Percentiles rank a stretch among this genome's conserved stretches.
These are phyloP conservation scores for Naganishia onofrii DNA, from an alignment of 768 basidiomycete species.

Conservation along the genomic window DNA sequence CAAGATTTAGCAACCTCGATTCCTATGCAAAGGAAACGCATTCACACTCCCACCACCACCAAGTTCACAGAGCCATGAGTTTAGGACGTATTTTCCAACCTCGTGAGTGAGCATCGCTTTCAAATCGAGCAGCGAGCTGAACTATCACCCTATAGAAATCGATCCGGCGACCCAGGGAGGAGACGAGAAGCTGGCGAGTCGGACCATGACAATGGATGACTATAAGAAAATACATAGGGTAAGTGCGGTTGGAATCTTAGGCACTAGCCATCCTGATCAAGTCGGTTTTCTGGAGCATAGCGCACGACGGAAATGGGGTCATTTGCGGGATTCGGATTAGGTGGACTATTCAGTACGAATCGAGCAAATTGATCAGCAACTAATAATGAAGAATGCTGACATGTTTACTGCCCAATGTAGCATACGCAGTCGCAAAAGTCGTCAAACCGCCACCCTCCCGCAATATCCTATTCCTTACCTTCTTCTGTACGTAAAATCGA, in stretches of 20 bases:
- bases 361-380: not conserved
- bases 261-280: not conserved
- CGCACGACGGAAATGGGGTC: constrained; percentile 15
- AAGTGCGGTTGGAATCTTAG: not conserved
- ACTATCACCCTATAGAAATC: not conserved
- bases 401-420: not conserved
- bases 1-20: no score
- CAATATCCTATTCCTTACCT: constrained; percentile 22
- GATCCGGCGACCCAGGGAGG: constrained; percentile 14
- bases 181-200: constrained; percentile 9
- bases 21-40: no score
- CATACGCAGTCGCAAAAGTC: constrained; percentile 9
- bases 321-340: constrained; percentile 12
- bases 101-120: not conserved
- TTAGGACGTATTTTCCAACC: constrained; percentile 16
- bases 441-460: constrained; percentile 9
- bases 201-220: constrained; percentile 20
- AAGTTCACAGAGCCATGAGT: not conserved
- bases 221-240: constrained; percentile 12
- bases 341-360: not conserved
- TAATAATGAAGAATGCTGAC: not conserved
- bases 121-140: not conserved
- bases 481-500: constrained; percentile 8
- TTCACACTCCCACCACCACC: not conserved
- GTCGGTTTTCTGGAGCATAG: not conserved